Conservation (phyloP, 2,329 filamentous ascomycete genomes). For the Colletotrichum spinosum region DNA sequence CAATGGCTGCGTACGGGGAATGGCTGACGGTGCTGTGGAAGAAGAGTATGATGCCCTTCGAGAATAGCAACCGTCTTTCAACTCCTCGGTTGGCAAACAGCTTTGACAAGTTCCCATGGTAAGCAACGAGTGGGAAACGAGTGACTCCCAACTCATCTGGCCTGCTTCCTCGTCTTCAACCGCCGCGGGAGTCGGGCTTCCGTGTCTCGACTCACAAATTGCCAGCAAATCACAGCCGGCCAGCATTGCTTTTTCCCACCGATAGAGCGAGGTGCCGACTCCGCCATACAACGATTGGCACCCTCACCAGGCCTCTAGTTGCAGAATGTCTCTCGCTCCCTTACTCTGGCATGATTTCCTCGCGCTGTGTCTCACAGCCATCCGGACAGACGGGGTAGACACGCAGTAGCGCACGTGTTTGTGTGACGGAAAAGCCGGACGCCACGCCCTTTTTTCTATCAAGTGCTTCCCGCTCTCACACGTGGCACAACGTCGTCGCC, state of each 20-base stretch:
- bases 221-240: not conserved
- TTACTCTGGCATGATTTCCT: not conserved
- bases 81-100: no score
- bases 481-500: constrained; percentile 7
- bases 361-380: not conserved
- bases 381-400: constrained; percentile 7
- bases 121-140: no score
- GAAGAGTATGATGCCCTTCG: no score
- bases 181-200: no score
- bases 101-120: no score
- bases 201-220: not conserved
- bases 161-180: no score
- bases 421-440: not conserved
- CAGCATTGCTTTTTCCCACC: constrained; percentile 1
- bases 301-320: not conserved
- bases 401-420: constrained; percentile 23
- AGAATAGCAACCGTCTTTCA: no score
- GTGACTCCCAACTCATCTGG: no score
- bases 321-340: constrained; percentile 4
- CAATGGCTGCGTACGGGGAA: not conserved
- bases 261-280: no score
- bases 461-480: constrained; percentile 3
- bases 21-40: no score
- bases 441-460: constrained; percentile 18
- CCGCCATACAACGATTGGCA: no score